phyloP scores from a whole-genome alignment of 768 basidiomycete genomes.

The Tephrocybe sp. region DNA sequence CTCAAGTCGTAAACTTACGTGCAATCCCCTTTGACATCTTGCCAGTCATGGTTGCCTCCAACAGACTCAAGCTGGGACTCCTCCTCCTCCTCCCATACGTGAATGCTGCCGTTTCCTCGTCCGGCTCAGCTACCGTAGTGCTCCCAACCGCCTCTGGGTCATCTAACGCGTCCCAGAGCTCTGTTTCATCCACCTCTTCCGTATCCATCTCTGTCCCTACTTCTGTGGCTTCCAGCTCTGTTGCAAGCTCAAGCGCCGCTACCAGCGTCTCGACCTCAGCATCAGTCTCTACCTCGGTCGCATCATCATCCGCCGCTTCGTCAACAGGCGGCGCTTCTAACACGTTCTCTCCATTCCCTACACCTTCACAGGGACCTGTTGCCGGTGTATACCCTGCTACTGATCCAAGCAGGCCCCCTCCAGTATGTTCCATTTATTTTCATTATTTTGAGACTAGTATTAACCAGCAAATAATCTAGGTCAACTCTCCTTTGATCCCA shows the following conservation, averaged over 20 bases:
- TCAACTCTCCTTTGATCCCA: slow-evolving; percentile 36
- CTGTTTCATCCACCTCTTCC: background rate
- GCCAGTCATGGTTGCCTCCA: slow-evolving; percentile 13
- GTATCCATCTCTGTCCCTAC: slow-evolving; percentile 4
- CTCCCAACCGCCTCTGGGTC: slow-evolving; percentile 4
- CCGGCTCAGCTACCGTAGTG: background rate
- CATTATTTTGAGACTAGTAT: background rate
- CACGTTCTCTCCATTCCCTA: slow-evolving; percentile 54
- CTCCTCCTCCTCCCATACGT: slow-evolving; percentile 14
- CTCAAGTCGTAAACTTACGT: background rate
- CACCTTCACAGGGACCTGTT: slow-evolving; percentile 53
- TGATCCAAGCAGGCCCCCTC: slow-evolving; percentile 56
- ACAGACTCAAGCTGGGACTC: slow-evolving; percentile 10
- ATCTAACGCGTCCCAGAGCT: slow-evolving; percentile 1
- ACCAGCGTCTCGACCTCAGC: slow-evolving; percentile 4
- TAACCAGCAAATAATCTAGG: slow-evolving; percentile 17
- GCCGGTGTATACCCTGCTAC: slow-evolving; percentile 51
- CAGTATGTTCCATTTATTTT: slow-evolving; percentile 35
- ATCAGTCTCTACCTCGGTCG: background rate
- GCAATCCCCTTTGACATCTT: background rate
- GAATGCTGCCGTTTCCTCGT: slow-evolving; percentile 4
- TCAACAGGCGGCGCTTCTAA: slow-evolving; percentile 10
- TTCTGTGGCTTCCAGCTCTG: background rate
- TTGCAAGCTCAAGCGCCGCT: background rate
- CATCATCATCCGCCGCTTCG: slow-evolving; percentile 4